A percentile compares a stretch with the other conserved stretches of the same genome.
These are phyloP conservation scores for Saccharomycopsis sp. DNA, from an alignment of 805 yeast species.

Conservation along the genomic window DNA sequence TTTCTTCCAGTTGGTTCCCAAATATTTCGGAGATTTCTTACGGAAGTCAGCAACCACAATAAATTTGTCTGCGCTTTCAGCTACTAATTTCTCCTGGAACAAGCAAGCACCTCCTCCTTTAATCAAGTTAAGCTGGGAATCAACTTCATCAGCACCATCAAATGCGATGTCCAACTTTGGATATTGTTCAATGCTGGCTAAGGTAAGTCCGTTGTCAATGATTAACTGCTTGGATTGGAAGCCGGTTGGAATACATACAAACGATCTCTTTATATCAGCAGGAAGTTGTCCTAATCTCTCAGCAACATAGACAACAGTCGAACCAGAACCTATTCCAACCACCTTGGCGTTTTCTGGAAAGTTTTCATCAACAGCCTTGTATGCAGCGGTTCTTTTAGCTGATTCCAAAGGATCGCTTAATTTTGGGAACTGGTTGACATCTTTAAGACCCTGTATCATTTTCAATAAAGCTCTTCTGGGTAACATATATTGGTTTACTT, in stretches of 20 bases:
- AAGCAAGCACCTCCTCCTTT: conserved; percentile 99
- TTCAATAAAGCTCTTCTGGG: background rate
- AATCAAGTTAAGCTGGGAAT: conserved; percentile 69
- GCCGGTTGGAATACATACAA: conserved; percentile 91
- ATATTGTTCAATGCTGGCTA: conserved; percentile 79
- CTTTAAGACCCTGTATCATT: background rate
- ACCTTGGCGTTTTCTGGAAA: conserved; percentile 62
- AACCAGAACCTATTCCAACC: conserved; percentile 94
- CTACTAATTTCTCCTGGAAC: conserved; percentile 93
- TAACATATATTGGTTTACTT: background rate
- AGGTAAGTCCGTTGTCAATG: conserved; percentile 65
- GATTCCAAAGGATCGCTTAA: conserved; percentile 43
- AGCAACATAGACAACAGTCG: conserved; percentile 95
- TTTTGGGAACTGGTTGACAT: background rate
- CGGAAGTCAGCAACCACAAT: conserved; percentile 89
- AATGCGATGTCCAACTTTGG: conserved; percentile 81
- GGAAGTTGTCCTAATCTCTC: conserved; percentile 77
- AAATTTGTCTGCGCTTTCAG: conserved; percentile 68
- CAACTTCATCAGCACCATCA: conserved; percentile 99
- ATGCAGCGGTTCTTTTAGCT: conserved; percentile 89
- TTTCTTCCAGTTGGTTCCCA: conserved; percentile 79
- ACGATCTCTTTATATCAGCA: conserved; percentile 36
- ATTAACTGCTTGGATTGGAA: conserved; percentile 89
- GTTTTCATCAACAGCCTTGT: conserved; percentile 85
- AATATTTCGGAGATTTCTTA: conserved; percentile 57